A percentile compares a stretch with the other conserved stretches of the same genome.
phyloP scores from a whole-genome alignment of 805 yeast species.

The Wickerhamomyces subpelliculosus region DNA sequence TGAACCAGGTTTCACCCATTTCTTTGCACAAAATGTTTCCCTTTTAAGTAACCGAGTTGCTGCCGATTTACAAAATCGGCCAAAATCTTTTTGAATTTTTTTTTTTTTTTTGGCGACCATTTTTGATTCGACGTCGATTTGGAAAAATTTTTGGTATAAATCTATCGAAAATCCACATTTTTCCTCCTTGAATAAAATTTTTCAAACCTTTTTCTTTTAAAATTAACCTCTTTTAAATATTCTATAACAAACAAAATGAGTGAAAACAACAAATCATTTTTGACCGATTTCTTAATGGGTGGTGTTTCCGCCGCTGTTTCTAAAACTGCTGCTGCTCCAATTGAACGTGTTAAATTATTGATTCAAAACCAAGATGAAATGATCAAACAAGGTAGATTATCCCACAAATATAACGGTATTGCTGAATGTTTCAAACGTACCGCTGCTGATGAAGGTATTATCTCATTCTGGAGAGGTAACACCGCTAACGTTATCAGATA shows the following conservation, averaged over 20 bases:
- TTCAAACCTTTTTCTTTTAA: background rate
- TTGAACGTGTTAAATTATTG: slow-evolving; percentile 93
- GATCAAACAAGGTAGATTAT: slow-evolving; percentile 95
- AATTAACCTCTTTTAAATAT: slow-evolving; percentile 2
- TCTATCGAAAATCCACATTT: background rate
- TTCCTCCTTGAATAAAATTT: slow-evolving; percentile 5
- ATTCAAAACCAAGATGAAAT: slow-evolving; percentile 98
- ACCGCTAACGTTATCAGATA: slow-evolving; percentile 98
- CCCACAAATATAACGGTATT: slow-evolving; percentile 83
- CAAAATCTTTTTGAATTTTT: background rate
- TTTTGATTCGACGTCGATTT: slow-evolving; percentile 1
- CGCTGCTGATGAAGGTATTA: slow-evolving; percentile 86
- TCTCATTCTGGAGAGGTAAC: slow-evolving; percentile 99
- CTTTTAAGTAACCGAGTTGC: no score
- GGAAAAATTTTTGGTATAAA: slow-evolving; percentile 1
- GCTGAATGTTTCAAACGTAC: slow-evolving; percentile 92
- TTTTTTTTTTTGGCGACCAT: background rate
- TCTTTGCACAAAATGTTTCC: no score
- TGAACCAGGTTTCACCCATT: no score
- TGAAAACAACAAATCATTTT: slow-evolving; percentile 36
- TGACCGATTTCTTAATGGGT: slow-evolving; percentile 84
- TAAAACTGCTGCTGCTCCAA: slow-evolving; percentile 97
- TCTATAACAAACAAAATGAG: slow-evolving; percentile 12
- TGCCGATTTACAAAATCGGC: no score
- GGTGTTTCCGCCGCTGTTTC: slow-evolving; percentile 99